These are phyloP conservation scores for Emmonsiellopsis sp. DNA, from an alignment of 2,329 filamentous ascomycete species.

Conservation along the genomic window DNA sequence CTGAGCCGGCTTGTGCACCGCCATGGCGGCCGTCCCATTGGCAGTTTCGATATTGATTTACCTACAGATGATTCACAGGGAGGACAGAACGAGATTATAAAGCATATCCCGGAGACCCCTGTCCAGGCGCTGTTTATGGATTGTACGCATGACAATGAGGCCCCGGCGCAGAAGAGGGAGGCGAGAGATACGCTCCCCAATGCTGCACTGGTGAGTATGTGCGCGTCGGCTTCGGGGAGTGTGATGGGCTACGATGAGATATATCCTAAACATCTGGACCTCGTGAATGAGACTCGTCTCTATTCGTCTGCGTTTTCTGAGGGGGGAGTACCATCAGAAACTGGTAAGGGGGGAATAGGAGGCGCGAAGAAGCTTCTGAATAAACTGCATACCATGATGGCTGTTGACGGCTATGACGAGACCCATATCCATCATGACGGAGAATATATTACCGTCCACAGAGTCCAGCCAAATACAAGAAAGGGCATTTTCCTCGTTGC, in stretches of 20 bases:
- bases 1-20: constrained; percentile 86
- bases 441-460: constrained; percentile 91
- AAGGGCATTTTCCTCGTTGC: constrained; percentile 95
- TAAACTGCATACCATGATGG: constrained; percentile 91
- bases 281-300: constrained; percentile 77
- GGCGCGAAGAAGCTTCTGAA: constrained; percentile 88
- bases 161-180: constrained; percentile 88
- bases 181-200: constrained; percentile 90
- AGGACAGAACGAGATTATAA: constrained; percentile 52
- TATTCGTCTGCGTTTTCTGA: constrained; percentile 69
- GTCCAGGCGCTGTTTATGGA: constrained; percentile 97
- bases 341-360: constrained; percentile 74
- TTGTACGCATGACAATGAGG: constrained; percentile 97
- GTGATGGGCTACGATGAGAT: constrained; percentile 98
- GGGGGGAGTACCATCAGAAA: constrained; percentile 50
- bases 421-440: constrained; percentile 95
- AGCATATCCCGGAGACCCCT: constrained; percentile 73
- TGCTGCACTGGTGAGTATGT: constrained; percentile 91
- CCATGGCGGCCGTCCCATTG: constrained; percentile 87
- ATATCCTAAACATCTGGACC: constrained; percentile 84
- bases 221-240: constrained; percentile 84
- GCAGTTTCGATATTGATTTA: constrained; percentile 93
- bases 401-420: constrained; percentile 86
- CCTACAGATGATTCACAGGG: constrained; percentile 50
- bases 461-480: constrained; percentile 82